phyloP scores from a whole-genome alignment of 2,329 filamentous ascomycete genomes.

The Colletotrichum sp. region DNA sequence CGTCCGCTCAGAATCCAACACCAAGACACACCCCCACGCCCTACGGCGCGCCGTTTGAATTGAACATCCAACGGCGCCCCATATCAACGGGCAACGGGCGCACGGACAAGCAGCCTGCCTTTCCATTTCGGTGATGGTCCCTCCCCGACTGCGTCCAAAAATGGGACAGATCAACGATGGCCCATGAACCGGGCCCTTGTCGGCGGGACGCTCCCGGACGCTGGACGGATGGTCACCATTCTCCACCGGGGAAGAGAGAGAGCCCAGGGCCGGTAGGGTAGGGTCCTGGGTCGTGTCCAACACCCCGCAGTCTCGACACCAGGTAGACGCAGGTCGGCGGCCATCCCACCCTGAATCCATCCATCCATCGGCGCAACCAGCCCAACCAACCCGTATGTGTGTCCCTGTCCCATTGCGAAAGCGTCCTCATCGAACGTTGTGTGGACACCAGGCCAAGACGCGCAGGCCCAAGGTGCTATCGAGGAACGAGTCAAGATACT shows the following conservation, averaged over 20 bases:
- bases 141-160: not conserved
- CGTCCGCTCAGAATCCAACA: not conserved
- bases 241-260: not conserved
- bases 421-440: not conserved
- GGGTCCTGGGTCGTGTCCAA: not conserved
- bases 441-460: not conserved
- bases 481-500: conserved; percentile 3
- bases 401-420: not conserved
- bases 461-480: not conserved
- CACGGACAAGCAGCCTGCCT: not conserved
- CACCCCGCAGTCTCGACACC: not conserved
- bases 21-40: not conserved
- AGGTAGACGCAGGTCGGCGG: not conserved
- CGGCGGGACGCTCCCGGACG: not conserved
- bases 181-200: not conserved
- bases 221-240: not conserved
- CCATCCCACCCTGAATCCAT: not conserved
- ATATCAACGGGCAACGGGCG: not conserved
- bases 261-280: not conserved
- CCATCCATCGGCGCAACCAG: not conserved
- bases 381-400: not conserved
- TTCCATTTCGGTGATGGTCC: not conserved
- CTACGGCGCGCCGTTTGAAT: not conserved
- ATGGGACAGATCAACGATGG: not conserved
- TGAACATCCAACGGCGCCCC: not conserved